Base-by-base conservation (phyloP, 164 flowering plant species). In the Kingdonia uniflora region DNA sequence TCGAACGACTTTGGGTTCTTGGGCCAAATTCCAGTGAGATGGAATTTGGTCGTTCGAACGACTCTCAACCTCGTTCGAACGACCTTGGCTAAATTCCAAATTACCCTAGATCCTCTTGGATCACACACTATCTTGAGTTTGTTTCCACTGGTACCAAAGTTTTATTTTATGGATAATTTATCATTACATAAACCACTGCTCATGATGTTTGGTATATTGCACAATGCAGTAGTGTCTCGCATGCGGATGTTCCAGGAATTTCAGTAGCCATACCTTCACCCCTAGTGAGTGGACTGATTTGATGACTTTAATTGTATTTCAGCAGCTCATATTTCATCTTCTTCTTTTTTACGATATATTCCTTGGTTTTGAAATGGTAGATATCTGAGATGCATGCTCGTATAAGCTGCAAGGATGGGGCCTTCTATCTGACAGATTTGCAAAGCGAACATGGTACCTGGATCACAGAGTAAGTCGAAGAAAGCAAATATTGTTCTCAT, bases 391-490 rank as follows among this genome's bases (percentile, higher is more conserved):
- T 41, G 67, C 97, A 90, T 70, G 95, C 91, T 47, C 73, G 75
- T 24, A 81, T 90, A 40, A 72, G 59, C 49, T 81, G 66, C 62
- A 84, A 80, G 58, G 78, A 84, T 42, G 89, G 83, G 39, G 85
- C 82, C n/a, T 90, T 79, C 71, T 87, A 66, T 60, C 1, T 90
- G 56, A 84, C 82, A 13, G 95, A 90, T 78, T 72, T 87, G 55
- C 72, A 53, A 29, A 90, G 95, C 60, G 75, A 82, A 42, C 69
- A 82, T 54, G 97, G 97, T 17, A 84, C 91, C 60, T 87, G 81
- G 80, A 71, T 90, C 55, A 65, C 81, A 0, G 75, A 87, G 97
- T 86, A 81, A 79, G 97, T 73, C 40, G 6, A 19, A 8, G 39
- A 11, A 21, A 29, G 39, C 20, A 22, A 20, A 12, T 29, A 4